Percentiles rank a stretch among this genome's conserved stretches.
phyloP scores from a whole-genome alignment of 2,329 filamentous ascomycete genomes.

The Xylaria sp. region DNA sequence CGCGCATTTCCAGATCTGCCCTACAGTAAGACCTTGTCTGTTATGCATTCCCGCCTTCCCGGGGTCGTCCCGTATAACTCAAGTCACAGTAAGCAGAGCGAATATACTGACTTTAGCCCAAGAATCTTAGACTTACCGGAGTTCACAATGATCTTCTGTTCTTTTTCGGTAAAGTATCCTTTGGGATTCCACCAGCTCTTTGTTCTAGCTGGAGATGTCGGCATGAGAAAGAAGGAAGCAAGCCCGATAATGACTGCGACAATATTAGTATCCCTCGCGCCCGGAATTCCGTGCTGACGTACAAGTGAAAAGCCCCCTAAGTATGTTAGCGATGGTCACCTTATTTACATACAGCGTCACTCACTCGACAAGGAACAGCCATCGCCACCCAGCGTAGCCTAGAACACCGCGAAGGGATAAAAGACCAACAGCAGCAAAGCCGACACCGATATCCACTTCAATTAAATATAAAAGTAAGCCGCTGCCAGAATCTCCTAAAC shows the following conservation, averaged over 20 bases:
- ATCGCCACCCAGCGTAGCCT: conserved; percentile 62
- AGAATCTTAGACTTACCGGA: conserved; percentile 37
- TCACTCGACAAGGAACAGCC: conserved; percentile 55
- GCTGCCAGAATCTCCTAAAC: background rate
- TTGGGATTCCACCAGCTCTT: conserved; percentile 58
- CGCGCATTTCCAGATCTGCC: conserved; percentile 52
- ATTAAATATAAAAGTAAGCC: conserved; percentile 15
- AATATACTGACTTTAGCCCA: background rate
- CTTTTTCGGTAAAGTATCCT: conserved; percentile 68
- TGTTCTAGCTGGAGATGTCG: conserved; percentile 67
- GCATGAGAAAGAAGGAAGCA: conserved; percentile 62
- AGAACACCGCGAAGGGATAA: conserved; percentile 59
- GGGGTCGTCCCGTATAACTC: conserved; percentile 60
- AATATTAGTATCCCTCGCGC: conserved; percentile 47
- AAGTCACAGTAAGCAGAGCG: conserved; percentile 18
- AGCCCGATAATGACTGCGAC: conserved; percentile 54
- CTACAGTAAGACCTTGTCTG: conserved; percentile 52
- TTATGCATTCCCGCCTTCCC: conserved; percentile 57
- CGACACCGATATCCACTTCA: conserved; percentile 52
- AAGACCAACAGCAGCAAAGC: conserved; percentile 62
- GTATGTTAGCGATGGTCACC: conserved; percentile 23
- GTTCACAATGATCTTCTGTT: conserved; percentile 72
- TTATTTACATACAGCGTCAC: conserved; percentile 18
- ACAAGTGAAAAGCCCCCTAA: conserved; percentile 43
- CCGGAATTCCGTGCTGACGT: conserved; percentile 11